Evolutionary conservation across 139 green algal genomes (phyloP).

Genomic region (Micromonas pusilla): DNA sequence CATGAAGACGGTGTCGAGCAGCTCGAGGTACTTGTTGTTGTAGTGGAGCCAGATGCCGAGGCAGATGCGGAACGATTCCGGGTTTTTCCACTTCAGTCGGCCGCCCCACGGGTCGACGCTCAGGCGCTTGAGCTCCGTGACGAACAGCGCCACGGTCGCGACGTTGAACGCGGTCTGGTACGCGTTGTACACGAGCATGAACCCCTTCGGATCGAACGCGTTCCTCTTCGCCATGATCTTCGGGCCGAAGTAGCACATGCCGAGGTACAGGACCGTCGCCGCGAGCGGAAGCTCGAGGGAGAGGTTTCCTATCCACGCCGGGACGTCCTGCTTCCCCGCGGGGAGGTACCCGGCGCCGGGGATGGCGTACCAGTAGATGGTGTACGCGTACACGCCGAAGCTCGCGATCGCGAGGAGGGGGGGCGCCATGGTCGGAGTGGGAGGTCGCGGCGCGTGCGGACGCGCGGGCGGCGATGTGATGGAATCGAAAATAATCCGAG

Average conservation of each 20-base stretch:
- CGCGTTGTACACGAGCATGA: conserved; percentile 35
- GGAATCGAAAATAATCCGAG: neutral
- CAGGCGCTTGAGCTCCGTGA: conserved; percentile 6
- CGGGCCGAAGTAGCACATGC: neutral
- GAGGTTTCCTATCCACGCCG: conserved; percentile 2
- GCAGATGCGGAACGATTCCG: neutral
- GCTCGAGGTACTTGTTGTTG: conserved; percentile 37
- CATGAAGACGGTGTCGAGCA: conserved; percentile 38
- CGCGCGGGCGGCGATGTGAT: neutral
- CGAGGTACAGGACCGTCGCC: conserved; percentile 4
- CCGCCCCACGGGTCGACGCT: neutral
- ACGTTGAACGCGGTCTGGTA: conserved; percentile 34
- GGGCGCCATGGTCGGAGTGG: neutral
- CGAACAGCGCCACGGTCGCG: conserved; percentile 8
- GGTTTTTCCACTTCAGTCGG: conserved; percentile 2
- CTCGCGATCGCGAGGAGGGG: neutral
- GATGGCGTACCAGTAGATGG: neutral
- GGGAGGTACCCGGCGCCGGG: neutral
- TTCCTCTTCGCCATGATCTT: conserved; percentile 13
- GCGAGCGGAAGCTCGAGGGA: neutral
- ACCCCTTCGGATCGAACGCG: conserved; percentile 18
- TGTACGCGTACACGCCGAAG: conserved; percentile 8
- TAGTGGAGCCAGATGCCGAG: conserved; percentile 35
- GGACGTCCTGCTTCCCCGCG: neutral
- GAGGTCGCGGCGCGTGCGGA: too few relatives aligned